phyloP scores from a whole-genome alignment of 306 rosid species.

The Lathyrus sativus region DNA sequence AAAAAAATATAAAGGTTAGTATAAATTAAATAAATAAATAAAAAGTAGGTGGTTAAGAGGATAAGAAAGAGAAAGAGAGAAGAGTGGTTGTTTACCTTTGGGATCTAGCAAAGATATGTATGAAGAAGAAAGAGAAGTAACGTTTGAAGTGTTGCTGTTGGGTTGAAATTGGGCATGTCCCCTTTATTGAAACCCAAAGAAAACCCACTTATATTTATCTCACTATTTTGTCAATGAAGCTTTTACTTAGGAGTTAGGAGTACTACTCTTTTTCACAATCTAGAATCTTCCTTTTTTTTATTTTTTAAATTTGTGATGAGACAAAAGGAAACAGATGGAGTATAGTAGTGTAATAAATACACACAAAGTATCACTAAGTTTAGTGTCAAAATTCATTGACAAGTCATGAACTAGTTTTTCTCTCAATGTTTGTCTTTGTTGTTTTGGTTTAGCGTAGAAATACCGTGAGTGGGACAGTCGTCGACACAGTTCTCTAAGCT shows the following conservation, averaged over 20 bases:
- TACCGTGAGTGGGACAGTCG: conserved; percentile 38
- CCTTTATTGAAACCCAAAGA: conserved; percentile 52
- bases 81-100: conserved; percentile 47
- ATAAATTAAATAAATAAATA: conserved; percentile 6
- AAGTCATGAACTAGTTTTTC: conserved; percentile 14
- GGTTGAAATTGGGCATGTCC: conserved; percentile 71
- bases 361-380: conserved; percentile 22
- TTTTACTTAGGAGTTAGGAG: neutral
- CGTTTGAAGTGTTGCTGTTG: conserved; percentile 46
- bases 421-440: neutral
- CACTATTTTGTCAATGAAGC: neutral
- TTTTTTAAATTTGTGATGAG: neutral
- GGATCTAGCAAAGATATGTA: conserved; percentile 55
- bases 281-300: conserved; percentile 27
- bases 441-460: neutral
- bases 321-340: conserved; percentile 21
- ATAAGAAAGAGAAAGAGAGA: conserved; percentile 33
- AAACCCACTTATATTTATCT: conserved; percentile 25
- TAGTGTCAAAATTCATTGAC: conserved; percentile 28
- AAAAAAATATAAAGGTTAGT: neutral
- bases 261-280: neutral
- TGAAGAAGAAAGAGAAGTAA: conserved; percentile 54
- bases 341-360: no score
- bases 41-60: conserved; percentile 27
- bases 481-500: conserved; percentile 43